phyloP scores from a whole-genome alignment of 2,329 filamentous ascomycete species.

The Eurotiales sp. region DNA sequence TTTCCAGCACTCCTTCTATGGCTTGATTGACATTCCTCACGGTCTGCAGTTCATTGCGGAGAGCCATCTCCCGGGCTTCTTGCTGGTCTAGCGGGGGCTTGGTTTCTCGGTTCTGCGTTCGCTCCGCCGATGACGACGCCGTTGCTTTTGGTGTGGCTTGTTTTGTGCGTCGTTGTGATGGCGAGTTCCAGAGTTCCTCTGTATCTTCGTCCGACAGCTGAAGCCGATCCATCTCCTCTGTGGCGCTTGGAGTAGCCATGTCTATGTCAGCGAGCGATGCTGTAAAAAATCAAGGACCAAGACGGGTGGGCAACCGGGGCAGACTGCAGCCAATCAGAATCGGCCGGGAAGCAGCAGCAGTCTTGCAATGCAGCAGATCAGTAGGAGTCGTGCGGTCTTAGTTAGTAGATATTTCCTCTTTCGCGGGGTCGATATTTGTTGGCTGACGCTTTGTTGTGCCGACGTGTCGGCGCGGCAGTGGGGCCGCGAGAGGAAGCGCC shows the following conservation, averaged over 20 bases:
- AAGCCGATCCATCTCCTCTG: slow-evolving; percentile 50
- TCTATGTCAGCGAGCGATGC: too few relatives aligned
- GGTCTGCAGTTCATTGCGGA: slow-evolving; percentile 76
- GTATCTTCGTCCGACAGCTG: slow-evolving; percentile 53
- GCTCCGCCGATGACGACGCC: slow-evolving; percentile 22
- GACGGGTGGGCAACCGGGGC: too few relatives aligned
- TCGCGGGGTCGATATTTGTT: too few relatives aligned
- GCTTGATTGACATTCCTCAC: slow-evolving; percentile 83
- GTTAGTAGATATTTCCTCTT: too few relatives aligned
- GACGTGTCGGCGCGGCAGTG: not conserved
- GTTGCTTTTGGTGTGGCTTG: slow-evolving; percentile 27
- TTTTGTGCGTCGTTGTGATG: slow-evolving; percentile 40
- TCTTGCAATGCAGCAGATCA: too few relatives aligned
- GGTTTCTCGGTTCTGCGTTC: slow-evolving; percentile 38
- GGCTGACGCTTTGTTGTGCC: too few relatives aligned
- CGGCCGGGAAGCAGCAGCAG: too few relatives aligned
- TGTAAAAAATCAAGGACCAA: too few relatives aligned
- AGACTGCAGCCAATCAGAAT: too few relatives aligned
- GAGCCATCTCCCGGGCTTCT: slow-evolving; percentile 66
- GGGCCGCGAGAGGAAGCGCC: not conserved
- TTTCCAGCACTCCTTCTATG: slow-evolving; percentile 60
- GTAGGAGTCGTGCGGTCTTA: too few relatives aligned
- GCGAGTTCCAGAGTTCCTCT: slow-evolving; percentile 58
- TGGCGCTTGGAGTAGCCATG: slow-evolving; percentile 36
- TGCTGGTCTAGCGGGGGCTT: slow-evolving; percentile 59